These are phyloP conservation scores for Massariosphaeria phaeospora DNA, from an alignment of 495 filamentous ascomycete species.

Conservation along the genomic window DNA sequence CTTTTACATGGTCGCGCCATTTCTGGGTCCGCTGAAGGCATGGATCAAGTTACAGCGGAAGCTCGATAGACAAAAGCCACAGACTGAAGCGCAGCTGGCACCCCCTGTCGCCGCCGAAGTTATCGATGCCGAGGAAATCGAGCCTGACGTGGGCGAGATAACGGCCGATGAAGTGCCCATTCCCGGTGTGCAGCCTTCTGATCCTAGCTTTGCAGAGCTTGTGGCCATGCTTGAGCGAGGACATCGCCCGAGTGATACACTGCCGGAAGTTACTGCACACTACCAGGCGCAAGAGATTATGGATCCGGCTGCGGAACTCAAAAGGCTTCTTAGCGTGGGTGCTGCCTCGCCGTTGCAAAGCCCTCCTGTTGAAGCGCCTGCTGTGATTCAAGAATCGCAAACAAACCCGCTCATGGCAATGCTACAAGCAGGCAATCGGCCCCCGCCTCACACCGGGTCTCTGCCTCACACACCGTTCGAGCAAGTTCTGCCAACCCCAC, in stretches of 20 bases:
- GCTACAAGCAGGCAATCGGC: constrained; percentile 43
- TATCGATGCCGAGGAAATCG: constrained; percentile 32
- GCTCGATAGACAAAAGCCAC: constrained; percentile 48
- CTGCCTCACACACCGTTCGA: constrained; percentile 42
- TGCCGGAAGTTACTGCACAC: constrained; percentile 31
- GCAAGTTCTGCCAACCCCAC: constrained; percentile 40
- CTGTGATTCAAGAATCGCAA: constrained; percentile 33
- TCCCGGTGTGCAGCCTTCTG: neutral
- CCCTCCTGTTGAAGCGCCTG: constrained; percentile 6
- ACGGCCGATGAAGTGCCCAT: constrained; percentile 23
- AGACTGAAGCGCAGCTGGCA: constrained; percentile 27
- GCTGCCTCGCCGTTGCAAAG: neutral
- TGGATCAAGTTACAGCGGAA: constrained; percentile 85
- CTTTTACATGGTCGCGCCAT: constrained; percentile 97
- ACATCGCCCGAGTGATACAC: constrained; percentile 23
- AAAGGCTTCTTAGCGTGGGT: constrained; percentile 37
- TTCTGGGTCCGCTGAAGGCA: constrained; percentile 76
- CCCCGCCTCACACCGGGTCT: constrained; percentile 30
- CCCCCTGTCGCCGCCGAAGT: constrained; percentile 17
- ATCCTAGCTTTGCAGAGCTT: constrained; percentile 15
- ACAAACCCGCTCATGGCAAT: constrained; percentile 57
- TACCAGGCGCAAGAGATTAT: constrained; percentile 6
- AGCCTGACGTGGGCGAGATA: constrained; percentile 23
- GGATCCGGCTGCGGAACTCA: constrained; percentile 36
- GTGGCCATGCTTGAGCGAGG: constrained; percentile 16